Conservation (phyloP, 106 monocot genomes). For the Cymbidium sinense region DNA sequence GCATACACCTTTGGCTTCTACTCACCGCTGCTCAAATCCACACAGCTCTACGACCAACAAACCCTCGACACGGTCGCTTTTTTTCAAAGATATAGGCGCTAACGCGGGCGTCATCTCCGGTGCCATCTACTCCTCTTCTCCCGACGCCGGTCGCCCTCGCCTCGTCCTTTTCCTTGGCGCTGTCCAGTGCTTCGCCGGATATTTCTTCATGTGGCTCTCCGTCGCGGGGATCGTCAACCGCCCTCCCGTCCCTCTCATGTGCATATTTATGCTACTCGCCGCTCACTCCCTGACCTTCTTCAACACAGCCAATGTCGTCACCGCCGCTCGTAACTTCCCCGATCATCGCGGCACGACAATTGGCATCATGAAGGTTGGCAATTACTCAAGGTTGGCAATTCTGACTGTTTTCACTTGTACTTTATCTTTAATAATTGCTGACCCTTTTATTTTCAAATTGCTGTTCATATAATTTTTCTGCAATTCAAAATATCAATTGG, state of each 20-base stretch:
- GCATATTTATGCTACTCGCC: slow-evolving; percentile 71
- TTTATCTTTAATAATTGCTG: too few relatives aligned
- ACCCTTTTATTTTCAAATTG: too few relatives aligned
- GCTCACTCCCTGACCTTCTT: slow-evolving; percentile 75
- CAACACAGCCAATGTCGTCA: slow-evolving; percentile 74
- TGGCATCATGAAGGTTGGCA: slow-evolving; percentile 40
- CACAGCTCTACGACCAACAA: slow-evolving; percentile 24
- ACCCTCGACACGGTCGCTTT: slow-evolving; percentile 33
- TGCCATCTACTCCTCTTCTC: slow-evolving; percentile 23
- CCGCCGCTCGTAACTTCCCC: slow-evolving; percentile 18
- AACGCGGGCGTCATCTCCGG: slow-evolving; percentile 27
- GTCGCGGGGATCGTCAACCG: slow-evolving; percentile 37
- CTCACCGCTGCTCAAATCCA: slow-evolving; percentile 23
- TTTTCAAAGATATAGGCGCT: slow-evolving; percentile 30
- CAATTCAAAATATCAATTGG: too few relatives aligned
- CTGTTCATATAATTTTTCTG: too few relatives aligned
- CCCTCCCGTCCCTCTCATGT: slow-evolving; percentile 38
- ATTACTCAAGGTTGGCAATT: not conserved
- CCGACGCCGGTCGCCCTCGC: slow-evolving; percentile 12
- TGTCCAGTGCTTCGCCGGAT: slow-evolving; percentile 55
- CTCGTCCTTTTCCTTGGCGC: slow-evolving; percentile 47
- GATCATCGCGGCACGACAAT: slow-evolving; percentile 29
- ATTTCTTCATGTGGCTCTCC: slow-evolving; percentile 62
- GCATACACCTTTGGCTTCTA: slow-evolving; percentile 29
- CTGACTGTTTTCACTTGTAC: too few relatives aligned